Evolutionary conservation across 1,284 basidiomycete species (phyloP).

Genomic region (Marasmius tenuissimus): DNA sequence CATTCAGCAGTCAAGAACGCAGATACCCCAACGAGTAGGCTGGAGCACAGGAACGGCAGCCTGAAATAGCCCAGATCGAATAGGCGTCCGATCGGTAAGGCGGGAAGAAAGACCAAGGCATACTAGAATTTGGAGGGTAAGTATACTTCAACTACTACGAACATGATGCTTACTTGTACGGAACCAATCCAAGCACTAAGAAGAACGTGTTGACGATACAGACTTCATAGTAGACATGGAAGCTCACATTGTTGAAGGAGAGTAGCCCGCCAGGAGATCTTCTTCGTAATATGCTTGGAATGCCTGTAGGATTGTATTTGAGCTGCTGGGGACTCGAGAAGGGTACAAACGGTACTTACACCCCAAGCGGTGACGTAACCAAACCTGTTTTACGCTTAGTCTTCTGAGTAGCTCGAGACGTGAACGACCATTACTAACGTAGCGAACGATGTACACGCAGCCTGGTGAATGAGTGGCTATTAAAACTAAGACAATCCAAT

Average conservation of each 20-base stretch:
- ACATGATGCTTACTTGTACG: constrained; percentile 34
- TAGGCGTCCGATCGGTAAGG: constrained; percentile 7
- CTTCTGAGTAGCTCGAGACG: neutral
- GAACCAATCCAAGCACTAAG: constrained; percentile 58
- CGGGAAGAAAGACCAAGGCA: constrained; percentile 45
- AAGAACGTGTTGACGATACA: neutral
- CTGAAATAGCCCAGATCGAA: constrained; percentile 50
- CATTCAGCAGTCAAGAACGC: constrained; percentile 51
- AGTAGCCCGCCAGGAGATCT: constrained; percentile 29
- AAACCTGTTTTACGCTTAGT: constrained; percentile 5
- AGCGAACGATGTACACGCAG: constrained; percentile 7
- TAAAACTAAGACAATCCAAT: neutral
- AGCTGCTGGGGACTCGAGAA: neutral
- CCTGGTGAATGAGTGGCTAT: neutral
- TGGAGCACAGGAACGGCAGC: constrained; percentile 35
- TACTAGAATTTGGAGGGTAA: constrained; percentile 28
- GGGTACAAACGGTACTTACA: constrained; percentile 4
- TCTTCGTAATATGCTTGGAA: constrained; percentile 48
- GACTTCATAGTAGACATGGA: neutral
- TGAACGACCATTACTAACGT: constrained; percentile 2
- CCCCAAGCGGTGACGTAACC: constrained; percentile 17
- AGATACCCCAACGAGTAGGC: constrained; percentile 40
- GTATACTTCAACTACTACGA: neutral
- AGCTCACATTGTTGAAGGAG: constrained; percentile 45
- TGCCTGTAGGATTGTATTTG: constrained; percentile 23